Conservation (phyloP, 176 grass and related monocot species). For the Secale cereale region DNA sequence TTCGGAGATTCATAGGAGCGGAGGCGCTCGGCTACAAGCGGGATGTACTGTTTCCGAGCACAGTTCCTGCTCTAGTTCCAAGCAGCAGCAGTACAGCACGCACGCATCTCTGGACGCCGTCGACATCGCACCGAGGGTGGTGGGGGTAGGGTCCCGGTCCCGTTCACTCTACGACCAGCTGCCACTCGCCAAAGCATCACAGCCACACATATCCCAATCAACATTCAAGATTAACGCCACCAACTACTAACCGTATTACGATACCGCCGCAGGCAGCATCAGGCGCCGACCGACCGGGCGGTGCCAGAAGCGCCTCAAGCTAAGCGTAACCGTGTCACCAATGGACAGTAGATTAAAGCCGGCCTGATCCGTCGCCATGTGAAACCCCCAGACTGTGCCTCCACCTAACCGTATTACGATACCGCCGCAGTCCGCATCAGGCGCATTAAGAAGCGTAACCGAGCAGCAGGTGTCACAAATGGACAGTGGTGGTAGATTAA, state of each 20-base stretch:
- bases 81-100: background rate
- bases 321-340: too few species aligned
- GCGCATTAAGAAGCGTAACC: background rate
- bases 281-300: too few species aligned
- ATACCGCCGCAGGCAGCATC: background rate
- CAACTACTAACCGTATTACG: background rate
- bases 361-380: too few species aligned
- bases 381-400: too few species aligned
- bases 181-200: background rate
- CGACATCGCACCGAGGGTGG: background rate
- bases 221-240: background rate
- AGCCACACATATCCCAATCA: background rate
- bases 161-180: background rate
- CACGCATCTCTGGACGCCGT: background rate
- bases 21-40: background rate
- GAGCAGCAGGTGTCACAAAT: background rate
- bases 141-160: background rate
- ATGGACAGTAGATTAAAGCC: too few species aligned
- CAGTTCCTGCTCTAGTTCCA: background rate
- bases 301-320: too few species aligned
- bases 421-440: background rate
- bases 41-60: background rate
- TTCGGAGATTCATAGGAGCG: background rate
- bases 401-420: background rate
- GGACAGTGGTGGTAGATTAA: background rate